A percentile compares a stretch with the other conserved stretches of the same genome.
phyloP scores from a whole-genome alignment of 2,329 filamentous ascomycete species.

The Colletotrichum musicola region DNA sequence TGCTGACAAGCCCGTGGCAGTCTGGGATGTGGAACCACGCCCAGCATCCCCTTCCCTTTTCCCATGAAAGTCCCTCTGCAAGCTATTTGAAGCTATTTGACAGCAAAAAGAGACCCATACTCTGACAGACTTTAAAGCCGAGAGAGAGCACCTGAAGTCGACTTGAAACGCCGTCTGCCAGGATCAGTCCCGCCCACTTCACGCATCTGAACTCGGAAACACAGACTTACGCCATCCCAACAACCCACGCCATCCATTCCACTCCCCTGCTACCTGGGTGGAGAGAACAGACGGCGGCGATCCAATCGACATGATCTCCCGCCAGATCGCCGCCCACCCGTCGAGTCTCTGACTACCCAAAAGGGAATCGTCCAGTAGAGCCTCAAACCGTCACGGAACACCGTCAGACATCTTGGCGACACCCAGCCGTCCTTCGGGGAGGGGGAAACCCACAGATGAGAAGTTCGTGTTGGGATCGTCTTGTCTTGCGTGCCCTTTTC shows the following conservation, averaged over 20 bases:
- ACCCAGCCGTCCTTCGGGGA: background rate
- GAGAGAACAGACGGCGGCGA: constrained; percentile 25
- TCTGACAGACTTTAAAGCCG: constrained; percentile 8
- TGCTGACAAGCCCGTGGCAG: constrained; percentile 25
- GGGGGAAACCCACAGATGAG: background rate
- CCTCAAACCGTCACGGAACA: constrained; percentile 39
- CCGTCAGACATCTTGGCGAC: constrained; percentile 35
- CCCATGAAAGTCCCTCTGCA: too few relatives aligned
- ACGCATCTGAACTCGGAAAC: constrained; percentile 33
- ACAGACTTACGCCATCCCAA: constrained; percentile 32
- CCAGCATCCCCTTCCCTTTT: background rate
- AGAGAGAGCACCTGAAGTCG: constrained; percentile 23
- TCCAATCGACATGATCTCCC: constrained; percentile 38
- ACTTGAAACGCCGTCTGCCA: constrained; percentile 31
- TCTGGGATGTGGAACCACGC: background rate
- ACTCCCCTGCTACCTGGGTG: background rate
- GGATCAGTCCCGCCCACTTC: constrained; percentile 30
- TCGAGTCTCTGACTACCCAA: constrained; percentile 15
- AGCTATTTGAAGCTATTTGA: too few relatives aligned
- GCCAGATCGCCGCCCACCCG: constrained; percentile 31
- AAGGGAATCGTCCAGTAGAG: constrained; percentile 32
- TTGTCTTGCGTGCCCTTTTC: background rate
- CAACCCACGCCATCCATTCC: constrained; percentile 1
- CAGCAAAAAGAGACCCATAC: too few relatives aligned
- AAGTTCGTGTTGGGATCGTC: constrained; percentile 9